These are phyloP conservation scores for Hirschfeldia incana DNA, from an alignment of 345 rosid species.

Conservation along the genomic window DNA sequence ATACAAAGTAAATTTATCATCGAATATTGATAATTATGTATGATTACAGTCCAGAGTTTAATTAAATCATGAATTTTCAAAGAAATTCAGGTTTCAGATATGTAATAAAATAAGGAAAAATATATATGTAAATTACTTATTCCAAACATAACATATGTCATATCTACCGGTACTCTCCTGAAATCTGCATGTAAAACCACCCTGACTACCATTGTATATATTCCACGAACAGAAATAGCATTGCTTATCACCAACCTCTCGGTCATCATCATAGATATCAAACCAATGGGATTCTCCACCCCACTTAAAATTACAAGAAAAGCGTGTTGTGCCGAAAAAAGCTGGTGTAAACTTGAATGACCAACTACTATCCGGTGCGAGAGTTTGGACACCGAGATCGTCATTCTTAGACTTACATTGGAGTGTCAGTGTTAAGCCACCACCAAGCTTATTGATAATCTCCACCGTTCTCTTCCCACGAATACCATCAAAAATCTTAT, in stretches of 20 bases:
- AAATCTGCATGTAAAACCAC: not conserved
- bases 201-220: no score
- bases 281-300: not conserved
- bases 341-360: not conserved
- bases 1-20: not conserved
- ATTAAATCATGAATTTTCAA: not conserved
- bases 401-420: not conserved
- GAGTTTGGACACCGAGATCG: not conserved
- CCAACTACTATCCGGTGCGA: not conserved
- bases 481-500: not conserved
- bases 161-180: not conserved
- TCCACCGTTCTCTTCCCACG: not conserved
- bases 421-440: not conserved
- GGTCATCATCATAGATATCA: not conserved
- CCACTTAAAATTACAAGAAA: not conserved
- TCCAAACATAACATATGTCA: not conserved
- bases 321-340: not conserved
- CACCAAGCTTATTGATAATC: not conserved
- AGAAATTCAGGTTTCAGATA: not conserved
- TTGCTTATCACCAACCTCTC: not conserved
- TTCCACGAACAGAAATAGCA: not conserved
- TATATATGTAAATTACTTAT: no score
- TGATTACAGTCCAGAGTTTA: no score
- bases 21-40: not conserved
- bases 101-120: not conserved